A percentile compares a stretch with the other conserved stretches of the same genome.
Evolutionary conservation across 176 grass and related monocot species (phyloP).

Genomic region (Triticum monococcum): DNA sequence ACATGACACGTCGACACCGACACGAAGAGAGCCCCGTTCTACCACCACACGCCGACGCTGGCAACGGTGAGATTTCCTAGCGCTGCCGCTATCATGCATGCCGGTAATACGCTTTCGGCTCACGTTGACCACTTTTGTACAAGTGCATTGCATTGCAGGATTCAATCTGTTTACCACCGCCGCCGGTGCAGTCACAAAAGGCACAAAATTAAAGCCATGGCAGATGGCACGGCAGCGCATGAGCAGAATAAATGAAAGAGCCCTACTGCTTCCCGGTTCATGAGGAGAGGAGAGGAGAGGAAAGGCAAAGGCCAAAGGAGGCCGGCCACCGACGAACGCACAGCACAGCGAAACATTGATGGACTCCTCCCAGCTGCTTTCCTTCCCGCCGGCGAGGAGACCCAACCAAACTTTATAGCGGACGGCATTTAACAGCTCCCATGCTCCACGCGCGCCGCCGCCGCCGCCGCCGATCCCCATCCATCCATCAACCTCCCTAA

Average conservation of each 20-base stretch:
- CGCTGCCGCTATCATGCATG: background rate
- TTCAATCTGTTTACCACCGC: background rate
- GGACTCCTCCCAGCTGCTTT: background rate
- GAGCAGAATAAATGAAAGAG: too few species aligned
- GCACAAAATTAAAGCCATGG: background rate
- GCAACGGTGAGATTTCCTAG: too few species aligned
- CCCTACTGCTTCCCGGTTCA: too few species aligned
- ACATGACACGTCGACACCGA: too few species aligned
- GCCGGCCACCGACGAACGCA: background rate
- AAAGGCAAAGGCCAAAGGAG: background rate
- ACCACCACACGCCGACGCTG: too few species aligned
- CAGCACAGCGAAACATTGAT: background rate
- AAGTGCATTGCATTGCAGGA: background rate
- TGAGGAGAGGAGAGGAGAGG: too few species aligned
- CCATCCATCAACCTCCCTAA: too few species aligned
- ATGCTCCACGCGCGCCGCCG: background rate
- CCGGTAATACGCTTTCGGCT: background rate
- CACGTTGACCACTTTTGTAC: background rate
- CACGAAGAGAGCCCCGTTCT: too few species aligned
- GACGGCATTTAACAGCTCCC: conserved; percentile 15
- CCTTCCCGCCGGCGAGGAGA: background rate
- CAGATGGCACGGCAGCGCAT: too few species aligned
- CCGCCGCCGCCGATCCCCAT: too few species aligned
- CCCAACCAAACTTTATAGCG: background rate
- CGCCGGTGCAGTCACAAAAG: background rate